Evolutionary conservation across 192 early-diverging fungal genomes (phyloP), one percentile per base, ranked within the genome.

Genomic region (Entophlyctis luteolus): DNA sequence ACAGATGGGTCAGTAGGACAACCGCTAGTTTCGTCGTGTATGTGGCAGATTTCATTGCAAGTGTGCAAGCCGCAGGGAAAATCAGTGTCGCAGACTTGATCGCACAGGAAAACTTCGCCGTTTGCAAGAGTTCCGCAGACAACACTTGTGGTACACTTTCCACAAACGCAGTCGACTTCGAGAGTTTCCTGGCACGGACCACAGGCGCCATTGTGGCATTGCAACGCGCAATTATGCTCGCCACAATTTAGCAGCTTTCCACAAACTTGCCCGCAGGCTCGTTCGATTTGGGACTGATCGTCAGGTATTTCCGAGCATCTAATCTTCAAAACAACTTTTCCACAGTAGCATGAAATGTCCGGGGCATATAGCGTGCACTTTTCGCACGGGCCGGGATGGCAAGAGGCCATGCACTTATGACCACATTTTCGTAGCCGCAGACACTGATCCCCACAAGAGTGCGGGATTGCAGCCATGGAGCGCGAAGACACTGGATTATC

Each of bases 311-410:
- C 90, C 32, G 82, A 82, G 77, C 94, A 98, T 49, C 90, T 80
- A 22, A 84, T 73, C 50, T 87, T 84, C 60, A 87, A 83, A 0
- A 71, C 69, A 4, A 81, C 72, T 38, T 85, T 87, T 2, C 92
- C 93, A 79, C 96, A 98, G 72, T 82, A 89, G 81, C 96, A 98
- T 20, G 75, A 74, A 56, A 86, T 84, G 23, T 84, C 72, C 2
- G 91, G 89, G 1, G 88, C 88, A 73, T 90, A 82, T 4, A 86
- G 79, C 25, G 90, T 85, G 74, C 96, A 98, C 2, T 93, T 92
- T 48, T 91, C 88, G 57, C 94, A 96, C 8, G 96, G 96, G 2
- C 96, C 94, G 14, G 95, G 93, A 79, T 96, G 95, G 68, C 95
- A 68, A 29, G 22, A 59, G 81, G 83, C 73, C 33, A 82, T 76